phyloP scores from a whole-genome alignment of 2,329 filamentous ascomycete genomes.

The Ceratocystiopsis minuta region DNA sequence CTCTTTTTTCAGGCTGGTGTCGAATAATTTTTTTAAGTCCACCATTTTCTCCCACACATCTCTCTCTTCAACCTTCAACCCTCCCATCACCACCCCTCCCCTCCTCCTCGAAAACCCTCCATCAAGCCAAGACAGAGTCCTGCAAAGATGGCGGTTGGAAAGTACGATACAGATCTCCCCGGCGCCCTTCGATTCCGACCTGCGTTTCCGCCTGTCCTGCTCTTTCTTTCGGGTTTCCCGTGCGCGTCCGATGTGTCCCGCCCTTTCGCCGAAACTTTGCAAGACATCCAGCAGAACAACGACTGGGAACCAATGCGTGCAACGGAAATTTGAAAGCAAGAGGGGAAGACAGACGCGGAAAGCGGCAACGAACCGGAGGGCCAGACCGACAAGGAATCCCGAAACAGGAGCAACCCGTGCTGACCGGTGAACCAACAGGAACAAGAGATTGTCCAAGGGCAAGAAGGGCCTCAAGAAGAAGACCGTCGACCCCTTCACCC shows the following conservation, averaged over 20 bases:
- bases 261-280: too few relatives aligned
- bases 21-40: constrained; percentile 2
- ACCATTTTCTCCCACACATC: neutral
- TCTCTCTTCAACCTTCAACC: neutral
- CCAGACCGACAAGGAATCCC: neutral
- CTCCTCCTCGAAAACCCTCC: constrained; percentile 20
- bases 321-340: too few relatives aligned
- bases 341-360: neutral
- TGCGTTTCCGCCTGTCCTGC: neutral
- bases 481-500: constrained; percentile 88
- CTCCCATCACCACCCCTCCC: constrained; percentile 20
- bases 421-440: constrained; percentile 34
- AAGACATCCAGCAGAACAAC: too few relatives aligned
- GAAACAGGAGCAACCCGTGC: neutral
- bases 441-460: constrained; percentile 99
- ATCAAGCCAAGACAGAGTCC: constrained; percentile 24
- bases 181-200: neutral
- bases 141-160: constrained; percentile 43
- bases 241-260: neutral
- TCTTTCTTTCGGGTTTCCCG: neutral
- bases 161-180: constrained; percentile 22
- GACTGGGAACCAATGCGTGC: too few relatives aligned
- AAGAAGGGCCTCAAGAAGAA: constrained; percentile 99
- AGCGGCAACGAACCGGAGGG: neutral
- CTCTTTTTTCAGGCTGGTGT: constrained; percentile 5